A percentile compares a stretch with the other conserved stretches of the same genome.
phyloP scores from a whole-genome alignment of 768 basidiomycete genomes.

The Suillus clintonianus region DNA sequence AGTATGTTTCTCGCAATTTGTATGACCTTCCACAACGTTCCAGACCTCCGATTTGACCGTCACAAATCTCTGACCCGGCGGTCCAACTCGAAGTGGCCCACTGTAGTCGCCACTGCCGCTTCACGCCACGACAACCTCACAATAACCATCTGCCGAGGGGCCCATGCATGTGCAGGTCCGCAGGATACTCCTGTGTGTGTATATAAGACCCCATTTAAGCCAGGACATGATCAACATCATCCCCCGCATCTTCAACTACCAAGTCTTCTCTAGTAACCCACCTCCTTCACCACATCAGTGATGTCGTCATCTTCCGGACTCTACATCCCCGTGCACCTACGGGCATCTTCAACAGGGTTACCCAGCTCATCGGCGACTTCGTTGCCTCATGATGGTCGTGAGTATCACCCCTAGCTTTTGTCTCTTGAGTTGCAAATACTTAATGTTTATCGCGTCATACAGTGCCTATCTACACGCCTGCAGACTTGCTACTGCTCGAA shows the following conservation, averaged over 20 bases:
- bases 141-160: slow-evolving; percentile 2
- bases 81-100: neutral
- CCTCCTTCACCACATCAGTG: slow-evolving; percentile 10
- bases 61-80: slow-evolving; percentile 5
- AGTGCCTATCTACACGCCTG: slow-evolving; percentile 26
- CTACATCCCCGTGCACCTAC: slow-evolving; percentile 46
- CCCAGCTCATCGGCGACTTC: slow-evolving; percentile 17
- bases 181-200: slow-evolving; percentile 1
- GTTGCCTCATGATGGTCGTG: slow-evolving; percentile 10
- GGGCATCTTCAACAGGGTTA: slow-evolving; percentile 16
- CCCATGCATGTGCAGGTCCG: neutral
- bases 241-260: neutral
- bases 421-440: neutral
- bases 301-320: slow-evolving; percentile 31
- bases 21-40: slow-evolving; percentile 10
- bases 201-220: slow-evolving; percentile 1
- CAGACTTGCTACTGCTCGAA: slow-evolving; percentile 26
- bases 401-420: neutral
- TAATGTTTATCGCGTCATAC: neutral
- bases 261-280: neutral
- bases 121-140: slow-evolving; percentile 1
- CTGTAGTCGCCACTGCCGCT: neutral
- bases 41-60: neutral
- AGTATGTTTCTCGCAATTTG: neutral
- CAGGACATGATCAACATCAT: neutral